Evolutionary conservation across 768 basidiomycete genomes (phyloP).

Genomic region (Sarcodon sp.): DNA sequence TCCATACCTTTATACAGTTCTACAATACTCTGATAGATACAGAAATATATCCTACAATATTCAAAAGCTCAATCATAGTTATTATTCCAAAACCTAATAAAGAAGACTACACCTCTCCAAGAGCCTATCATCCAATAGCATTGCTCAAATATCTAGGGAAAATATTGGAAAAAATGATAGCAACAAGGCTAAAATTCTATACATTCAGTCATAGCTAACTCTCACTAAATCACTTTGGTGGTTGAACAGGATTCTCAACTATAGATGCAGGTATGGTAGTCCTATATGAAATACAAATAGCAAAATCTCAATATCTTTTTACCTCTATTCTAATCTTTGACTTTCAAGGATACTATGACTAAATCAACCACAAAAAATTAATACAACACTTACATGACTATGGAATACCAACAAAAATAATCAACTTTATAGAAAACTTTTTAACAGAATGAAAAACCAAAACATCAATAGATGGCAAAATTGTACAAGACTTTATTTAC

Average conservation of each 20-base stretch:
- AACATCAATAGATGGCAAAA: constrained; percentile 7
- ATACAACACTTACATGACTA: constrained; percentile 18
- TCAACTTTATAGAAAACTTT: constrained; percentile 6
- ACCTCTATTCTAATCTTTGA: constrained; percentile 22
- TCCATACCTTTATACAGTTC: too few relatives aligned
- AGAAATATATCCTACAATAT: constrained; percentile 10
- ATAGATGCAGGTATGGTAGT: constrained; percentile 15
- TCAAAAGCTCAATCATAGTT: constrained; percentile 16
- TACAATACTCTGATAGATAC: too few relatives aligned
- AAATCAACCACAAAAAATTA: constrained; percentile 17
- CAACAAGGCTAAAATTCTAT: constrained; percentile 4
- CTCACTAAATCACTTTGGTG: constrained; percentile 12
- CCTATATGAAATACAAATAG: constrained; percentile 14
- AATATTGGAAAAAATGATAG: constrained; percentile 12
- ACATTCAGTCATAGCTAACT: constrained; percentile 4
- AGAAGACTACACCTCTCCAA: constrained; percentile 17
- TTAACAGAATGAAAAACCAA: constrained; percentile 2
- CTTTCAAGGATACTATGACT: constrained; percentile 30
- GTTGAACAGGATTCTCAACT: constrained; percentile 10
- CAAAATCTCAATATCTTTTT: constrained; percentile 1
- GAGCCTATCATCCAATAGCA: constrained; percentile 21
- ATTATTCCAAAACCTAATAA: constrained; percentile 22
- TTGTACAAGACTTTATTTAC: constrained; percentile 2
- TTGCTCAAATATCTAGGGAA: constrained; percentile 15
- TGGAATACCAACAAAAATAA: constrained; percentile 14